Conservation (phyloP, 2,329 filamentous ascomycete genomes). For the Colletotrichum sp. region DNA sequence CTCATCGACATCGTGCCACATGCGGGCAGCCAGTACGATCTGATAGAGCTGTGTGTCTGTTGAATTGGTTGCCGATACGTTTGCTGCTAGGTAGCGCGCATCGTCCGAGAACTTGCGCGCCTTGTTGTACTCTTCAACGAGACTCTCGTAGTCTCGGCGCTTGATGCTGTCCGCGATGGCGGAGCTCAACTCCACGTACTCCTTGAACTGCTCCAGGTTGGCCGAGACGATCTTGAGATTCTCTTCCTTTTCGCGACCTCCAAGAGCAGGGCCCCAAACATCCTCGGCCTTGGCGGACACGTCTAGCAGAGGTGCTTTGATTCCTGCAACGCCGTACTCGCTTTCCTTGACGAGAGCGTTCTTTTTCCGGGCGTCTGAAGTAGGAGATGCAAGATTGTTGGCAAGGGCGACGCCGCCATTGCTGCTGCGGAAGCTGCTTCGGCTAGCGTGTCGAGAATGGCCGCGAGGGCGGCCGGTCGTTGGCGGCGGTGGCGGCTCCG, state of each 20-base stretch:
- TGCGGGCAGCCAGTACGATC: conserved; percentile 85
- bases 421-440: conserved; percentile 67
- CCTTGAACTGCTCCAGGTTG: conserved; percentile 79
- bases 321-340: conserved; percentile 86
- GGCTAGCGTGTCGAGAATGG: conserved; percentile 73
- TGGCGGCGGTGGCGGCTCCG: conserved; percentile 52
- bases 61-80: conserved; percentile 59
- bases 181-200: conserved; percentile 81
- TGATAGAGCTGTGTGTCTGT: conserved; percentile 84
- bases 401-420: conserved; percentile 40
- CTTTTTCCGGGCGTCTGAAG: conserved; percentile 72
- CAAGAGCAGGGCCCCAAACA: conserved; percentile 93
- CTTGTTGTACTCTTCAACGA: conserved; percentile 85
- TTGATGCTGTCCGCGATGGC: conserved; percentile 85
- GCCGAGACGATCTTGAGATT: conserved; percentile 79
- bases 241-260: conserved; percentile 89
- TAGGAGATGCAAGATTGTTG: conserved; percentile 35
- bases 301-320: conserved; percentile 86
- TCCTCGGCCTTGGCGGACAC: conserved; percentile 95
- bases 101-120: conserved; percentile 85
- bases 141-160: conserved; percentile 85
- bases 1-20: conserved; percentile 93
- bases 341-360: conserved; percentile 93
- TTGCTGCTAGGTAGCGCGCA: conserved; percentile 69
- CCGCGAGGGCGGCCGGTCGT: conserved; percentile 38